These are phyloP conservation scores for Ceratocystis cacaofunesta DNA, from an alignment of 2,329 filamentous ascomycete genomes.

Conservation along the genomic window DNA sequence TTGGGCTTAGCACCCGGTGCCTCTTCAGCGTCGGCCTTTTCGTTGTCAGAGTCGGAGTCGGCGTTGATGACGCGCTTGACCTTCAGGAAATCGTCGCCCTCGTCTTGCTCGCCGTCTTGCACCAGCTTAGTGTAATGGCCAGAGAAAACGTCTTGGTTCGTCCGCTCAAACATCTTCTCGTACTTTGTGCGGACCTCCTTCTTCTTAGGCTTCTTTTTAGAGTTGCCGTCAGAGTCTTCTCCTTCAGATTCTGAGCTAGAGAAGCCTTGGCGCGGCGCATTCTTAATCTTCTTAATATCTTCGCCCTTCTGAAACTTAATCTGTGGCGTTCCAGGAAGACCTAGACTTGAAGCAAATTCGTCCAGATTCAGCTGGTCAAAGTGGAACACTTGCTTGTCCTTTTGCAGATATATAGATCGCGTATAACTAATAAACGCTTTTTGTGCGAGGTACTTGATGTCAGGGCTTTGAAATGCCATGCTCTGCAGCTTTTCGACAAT, in stretches of 20 bases:
- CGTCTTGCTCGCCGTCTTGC: slow-evolving; percentile 38
- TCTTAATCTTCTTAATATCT: slow-evolving; percentile 75
- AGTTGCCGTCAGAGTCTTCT: slow-evolving; percentile 34
- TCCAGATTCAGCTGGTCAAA: slow-evolving; percentile 72
- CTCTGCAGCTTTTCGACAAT: slow-evolving; percentile 78
- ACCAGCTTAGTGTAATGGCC: slow-evolving; percentile 85
- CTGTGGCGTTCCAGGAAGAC: slow-evolving; percentile 77
- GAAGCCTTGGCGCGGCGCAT: slow-evolving; percentile 55
- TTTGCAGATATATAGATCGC: slow-evolving; percentile 72
- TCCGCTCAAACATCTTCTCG: slow-evolving; percentile 93
- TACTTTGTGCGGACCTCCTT: slow-evolving; percentile 78
- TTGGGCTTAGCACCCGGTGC: slow-evolving; percentile 33
- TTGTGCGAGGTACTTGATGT: slow-evolving; percentile 86
- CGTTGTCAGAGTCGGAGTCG: slow-evolving; percentile 25
- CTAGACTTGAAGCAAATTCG: slow-evolving; percentile 69
- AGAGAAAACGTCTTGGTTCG: slow-evolving; percentile 91
- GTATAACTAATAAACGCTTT: slow-evolving; percentile 91
- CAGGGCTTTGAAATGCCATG: slow-evolving; percentile 89
- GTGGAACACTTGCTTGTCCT: slow-evolving; percentile 82
- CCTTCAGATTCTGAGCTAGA: slow-evolving; percentile 43
- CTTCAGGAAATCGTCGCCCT: slow-evolving; percentile 68
- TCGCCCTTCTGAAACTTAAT: slow-evolving; percentile 90
- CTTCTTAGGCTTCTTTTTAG: slow-evolving; percentile 43
- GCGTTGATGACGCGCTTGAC: slow-evolving; percentile 78
- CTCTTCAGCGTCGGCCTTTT: slow-evolving; percentile 28